A percentile compares a stretch with the other conserved stretches of the same genome.
Evolutionary conservation across 768 basidiomycete genomes (phyloP).

Genomic region (Myochromella boudieri): DNA sequence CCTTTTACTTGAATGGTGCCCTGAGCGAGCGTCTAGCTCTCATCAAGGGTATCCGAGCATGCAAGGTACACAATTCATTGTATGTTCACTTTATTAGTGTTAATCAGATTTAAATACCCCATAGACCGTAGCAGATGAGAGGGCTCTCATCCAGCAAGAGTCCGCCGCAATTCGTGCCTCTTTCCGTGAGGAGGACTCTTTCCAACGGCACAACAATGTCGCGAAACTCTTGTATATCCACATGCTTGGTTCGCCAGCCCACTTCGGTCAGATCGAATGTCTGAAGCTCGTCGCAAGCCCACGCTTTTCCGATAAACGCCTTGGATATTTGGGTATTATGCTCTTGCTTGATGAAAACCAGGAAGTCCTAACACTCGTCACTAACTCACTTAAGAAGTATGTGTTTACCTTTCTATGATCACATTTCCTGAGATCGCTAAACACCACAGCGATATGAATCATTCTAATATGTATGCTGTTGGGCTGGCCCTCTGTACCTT

Average conservation of each 20-base stretch:
- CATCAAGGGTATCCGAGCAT: slow-evolving; percentile 96
- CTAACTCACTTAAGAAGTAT: slow-evolving; percentile 98
- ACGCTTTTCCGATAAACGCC: slow-evolving; percentile 91
- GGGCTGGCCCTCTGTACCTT: slow-evolving; percentile 97
- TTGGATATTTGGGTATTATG: slow-evolving; percentile 98
- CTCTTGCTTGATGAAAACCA: slow-evolving; percentile 95
- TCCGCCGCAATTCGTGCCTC: slow-evolving; percentile 96
- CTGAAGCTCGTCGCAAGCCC: slow-evolving; percentile 93
- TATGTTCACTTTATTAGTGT: slow-evolving; percentile 7
- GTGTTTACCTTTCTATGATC: slow-evolving; percentile 19
- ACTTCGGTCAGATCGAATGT: slow-evolving; percentile 99
- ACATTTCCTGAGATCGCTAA: background rate
- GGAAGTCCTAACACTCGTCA: slow-evolving; percentile 95
- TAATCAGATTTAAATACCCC: slow-evolving; percentile 17
- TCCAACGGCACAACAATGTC: slow-evolving; percentile 93
- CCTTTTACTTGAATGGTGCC: background rate
- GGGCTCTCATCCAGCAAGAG: slow-evolving; percentile 94
- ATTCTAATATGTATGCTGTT: slow-evolving; percentile 98
- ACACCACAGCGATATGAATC: slow-evolving; percentile 89
- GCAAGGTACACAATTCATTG: slow-evolving; percentile 65
- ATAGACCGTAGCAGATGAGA: slow-evolving; percentile 97
- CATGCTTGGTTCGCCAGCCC: slow-evolving; percentile 98
- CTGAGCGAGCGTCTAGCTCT: slow-evolving; percentile 59
- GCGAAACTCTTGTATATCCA: slow-evolving; percentile 98
- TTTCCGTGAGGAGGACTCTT: slow-evolving; percentile 96